Conservation (phyloP, 768 basidiomycete genomes). For the Leucosporidium creatinivorum region DNA sequence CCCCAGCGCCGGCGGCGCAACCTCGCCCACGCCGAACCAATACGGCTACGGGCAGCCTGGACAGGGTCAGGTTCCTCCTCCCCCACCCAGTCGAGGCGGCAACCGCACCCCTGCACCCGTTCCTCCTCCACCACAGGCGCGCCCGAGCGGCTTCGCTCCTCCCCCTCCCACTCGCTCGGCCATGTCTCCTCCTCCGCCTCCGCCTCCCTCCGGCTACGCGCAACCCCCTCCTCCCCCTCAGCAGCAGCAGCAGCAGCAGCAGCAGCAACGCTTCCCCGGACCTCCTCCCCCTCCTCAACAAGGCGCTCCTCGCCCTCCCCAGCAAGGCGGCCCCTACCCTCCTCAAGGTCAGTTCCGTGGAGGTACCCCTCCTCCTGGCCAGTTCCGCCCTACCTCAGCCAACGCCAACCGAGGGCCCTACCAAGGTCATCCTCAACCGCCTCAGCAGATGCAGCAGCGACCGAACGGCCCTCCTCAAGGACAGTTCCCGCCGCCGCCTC, state of each 20-base stretch:
- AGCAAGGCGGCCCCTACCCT: constrained; percentile 25
- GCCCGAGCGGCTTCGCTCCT: background rate
- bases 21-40: background rate
- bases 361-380: background rate
- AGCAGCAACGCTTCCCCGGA: constrained; percentile 25
- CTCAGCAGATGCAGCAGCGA: background rate
- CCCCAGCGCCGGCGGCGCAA: constrained; percentile 19
- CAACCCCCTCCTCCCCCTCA: constrained; percentile 9
- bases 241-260: background rate
- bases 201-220: constrained; percentile 27
- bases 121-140: constrained; percentile 43
- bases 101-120: constrained; percentile 37
- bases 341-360: background rate
- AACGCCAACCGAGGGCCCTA: background rate
- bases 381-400: too few relatives aligned
- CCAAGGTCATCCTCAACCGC: background rate
- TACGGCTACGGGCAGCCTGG: constrained; percentile 13
- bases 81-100: constrained; percentile 49
- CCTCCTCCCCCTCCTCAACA: constrained; percentile 35
- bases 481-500: constrained; percentile 40
- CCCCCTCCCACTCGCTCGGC: constrained; percentile 9
- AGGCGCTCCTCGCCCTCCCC: constrained; percentile 30
- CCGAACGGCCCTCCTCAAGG: constrained; percentile 14
- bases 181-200: constrained; percentile 32
- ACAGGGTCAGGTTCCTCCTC: constrained; percentile 33